phyloP scores from a whole-genome alignment of 2,329 filamentous ascomycete species.

The Aspergillus fructus region DNA sequence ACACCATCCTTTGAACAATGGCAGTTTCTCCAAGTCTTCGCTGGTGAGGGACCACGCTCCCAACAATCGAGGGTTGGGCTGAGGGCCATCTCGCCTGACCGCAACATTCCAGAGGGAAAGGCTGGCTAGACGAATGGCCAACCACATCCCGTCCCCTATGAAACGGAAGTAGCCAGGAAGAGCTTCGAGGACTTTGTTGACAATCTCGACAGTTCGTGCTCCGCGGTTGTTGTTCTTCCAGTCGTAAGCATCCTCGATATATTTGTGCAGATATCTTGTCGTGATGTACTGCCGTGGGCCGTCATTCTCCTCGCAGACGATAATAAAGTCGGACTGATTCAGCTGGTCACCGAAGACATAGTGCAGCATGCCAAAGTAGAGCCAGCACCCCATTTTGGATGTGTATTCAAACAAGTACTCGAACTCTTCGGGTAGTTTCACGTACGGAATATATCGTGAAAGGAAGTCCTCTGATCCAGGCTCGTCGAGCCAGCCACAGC shows the following conservation, averaged over 20 bases:
- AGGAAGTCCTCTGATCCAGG: not conserved
- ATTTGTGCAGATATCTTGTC: not conserved
- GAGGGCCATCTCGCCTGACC: not conserved
- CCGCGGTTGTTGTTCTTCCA: not conserved
- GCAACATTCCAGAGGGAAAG: not conserved
- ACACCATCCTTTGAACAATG: not conserved
- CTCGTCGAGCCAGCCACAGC: not conserved
- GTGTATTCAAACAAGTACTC: not conserved
- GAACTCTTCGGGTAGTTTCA: no score
- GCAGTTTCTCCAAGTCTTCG: not conserved
- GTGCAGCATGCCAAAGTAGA: constrained; percentile 4
- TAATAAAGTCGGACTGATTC: not conserved
- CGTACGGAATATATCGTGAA: not conserved
- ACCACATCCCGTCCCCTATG: not conserved
- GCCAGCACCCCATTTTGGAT: not conserved
- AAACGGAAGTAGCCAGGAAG: not conserved
- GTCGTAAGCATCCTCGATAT: not conserved
- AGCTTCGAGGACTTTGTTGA: not conserved
- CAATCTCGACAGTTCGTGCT: not conserved
- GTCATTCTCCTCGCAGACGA: not conserved
- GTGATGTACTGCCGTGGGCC: not conserved
- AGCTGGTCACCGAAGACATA: not conserved
- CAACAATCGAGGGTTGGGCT: not conserved
- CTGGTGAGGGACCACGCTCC: not conserved
- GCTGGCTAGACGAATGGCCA: not conserved